Conservation (phyloP, 768 basidiomycete genomes). For the Xerocomellus amylosporus region DNA sequence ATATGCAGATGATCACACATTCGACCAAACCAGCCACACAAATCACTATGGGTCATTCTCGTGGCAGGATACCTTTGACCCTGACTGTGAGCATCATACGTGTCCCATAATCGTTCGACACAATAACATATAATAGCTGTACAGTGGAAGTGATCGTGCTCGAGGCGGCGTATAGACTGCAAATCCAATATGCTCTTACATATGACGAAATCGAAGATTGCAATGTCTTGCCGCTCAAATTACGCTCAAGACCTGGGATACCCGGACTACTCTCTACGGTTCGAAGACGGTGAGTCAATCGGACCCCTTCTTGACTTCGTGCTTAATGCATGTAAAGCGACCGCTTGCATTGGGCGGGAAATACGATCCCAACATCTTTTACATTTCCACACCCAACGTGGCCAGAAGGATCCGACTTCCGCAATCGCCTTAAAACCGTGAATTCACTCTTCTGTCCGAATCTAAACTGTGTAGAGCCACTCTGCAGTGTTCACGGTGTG, state of each 20-base stretch:
- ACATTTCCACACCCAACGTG: constrained; percentile 2
- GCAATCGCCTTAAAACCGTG: constrained; percentile 35
- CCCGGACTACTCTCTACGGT: constrained; percentile 26
- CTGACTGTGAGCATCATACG: constrained; percentile 38
- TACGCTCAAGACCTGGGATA: constrained; percentile 28
- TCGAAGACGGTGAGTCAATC: constrained; percentile 22
- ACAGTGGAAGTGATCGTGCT: constrained; percentile 50
- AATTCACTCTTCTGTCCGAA: constrained; percentile 50
- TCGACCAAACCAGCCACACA: constrained; percentile 41
- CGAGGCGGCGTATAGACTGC: constrained; percentile 47
- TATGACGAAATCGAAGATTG: constrained; percentile 49
- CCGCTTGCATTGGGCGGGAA: constrained; percentile 27
- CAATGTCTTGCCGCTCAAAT: constrained; percentile 40
- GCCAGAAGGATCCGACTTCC: constrained; percentile 16
- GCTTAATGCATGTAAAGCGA: constrained; percentile 30
- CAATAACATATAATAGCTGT: constrained; percentile 16
- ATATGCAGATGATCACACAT: constrained; percentile 57
- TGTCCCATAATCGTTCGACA: constrained; percentile 10
- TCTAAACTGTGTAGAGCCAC: constrained; percentile 47
- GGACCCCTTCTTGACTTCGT: constrained; percentile 22
- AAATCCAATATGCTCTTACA: constrained; percentile 36
- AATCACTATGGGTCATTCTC: constrained; percentile 43
- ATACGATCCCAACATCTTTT: constrained; percentile 21
- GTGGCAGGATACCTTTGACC: constrained; percentile 47
- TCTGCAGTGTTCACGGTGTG: constrained; percentile 51